phyloP scores from a whole-genome alignment of 495 filamentous ascomycete species.

The Zalerion maritima region DNA sequence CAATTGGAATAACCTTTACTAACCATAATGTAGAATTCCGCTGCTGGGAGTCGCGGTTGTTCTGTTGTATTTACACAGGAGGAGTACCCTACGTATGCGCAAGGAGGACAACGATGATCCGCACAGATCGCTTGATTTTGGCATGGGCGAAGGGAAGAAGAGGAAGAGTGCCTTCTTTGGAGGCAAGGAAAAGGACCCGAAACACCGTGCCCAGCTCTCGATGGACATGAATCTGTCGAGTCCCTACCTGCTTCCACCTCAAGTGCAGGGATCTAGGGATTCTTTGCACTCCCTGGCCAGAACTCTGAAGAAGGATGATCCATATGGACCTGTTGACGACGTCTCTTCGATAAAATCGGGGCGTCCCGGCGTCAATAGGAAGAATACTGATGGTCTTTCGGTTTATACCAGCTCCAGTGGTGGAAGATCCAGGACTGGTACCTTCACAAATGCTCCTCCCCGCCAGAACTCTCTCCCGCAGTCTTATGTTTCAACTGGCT shows the following conservation, averaged over 20 bases:
- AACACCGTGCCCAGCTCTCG: constrained; percentile 60
- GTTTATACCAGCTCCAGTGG: constrained; percentile 3
- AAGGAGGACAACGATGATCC: constrained; percentile 75
- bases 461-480: constrained; percentile 13
- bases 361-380: constrained; percentile 18
- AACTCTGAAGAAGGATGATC: constrained; percentile 59
- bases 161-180: constrained; percentile 30
- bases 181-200: constrained; percentile 37
- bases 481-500: constrained; percentile 2
- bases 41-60: constrained; percentile 50
- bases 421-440: neutral
- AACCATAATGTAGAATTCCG: constrained; percentile 48
- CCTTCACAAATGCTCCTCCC: constrained; percentile 2
- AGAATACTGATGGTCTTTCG: constrained; percentile 7
- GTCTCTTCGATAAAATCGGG: constrained; percentile 48
- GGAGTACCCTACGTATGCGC: constrained; percentile 55
- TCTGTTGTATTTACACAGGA: constrained; percentile 62
- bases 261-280: constrained; percentile 60
- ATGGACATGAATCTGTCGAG: constrained; percentile 68
- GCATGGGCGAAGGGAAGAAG: constrained; percentile 43
- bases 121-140: constrained; percentile 89
- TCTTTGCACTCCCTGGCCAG: constrained; percentile 76
- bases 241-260: constrained; percentile 83
- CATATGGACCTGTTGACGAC: constrained; percentile 61
- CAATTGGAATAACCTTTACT: neutral